Evolutionary conservation across 1,284 basidiomycete species (phyloP).

Genomic region (Exobasidium cylindrosporum): DNA sequence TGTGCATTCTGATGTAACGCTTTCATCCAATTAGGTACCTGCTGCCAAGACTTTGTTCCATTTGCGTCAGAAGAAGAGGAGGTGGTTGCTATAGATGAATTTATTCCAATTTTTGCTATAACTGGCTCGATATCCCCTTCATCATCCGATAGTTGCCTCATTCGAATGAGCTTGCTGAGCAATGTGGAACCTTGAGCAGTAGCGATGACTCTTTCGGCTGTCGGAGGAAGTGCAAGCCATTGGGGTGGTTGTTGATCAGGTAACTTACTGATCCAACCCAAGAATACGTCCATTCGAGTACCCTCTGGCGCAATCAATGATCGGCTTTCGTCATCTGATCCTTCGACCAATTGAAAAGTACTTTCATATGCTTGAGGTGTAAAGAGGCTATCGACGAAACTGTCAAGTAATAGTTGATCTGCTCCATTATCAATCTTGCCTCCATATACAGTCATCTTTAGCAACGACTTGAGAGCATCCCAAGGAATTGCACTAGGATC

Average conservation of each 20-base stretch:
- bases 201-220: constrained; percentile 50
- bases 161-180: constrained; percentile 45
- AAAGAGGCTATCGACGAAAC: constrained; percentile 51
- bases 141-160: constrained; percentile 48
- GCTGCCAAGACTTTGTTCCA: neutral
- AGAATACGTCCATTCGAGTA: constrained; percentile 47
- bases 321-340: constrained; percentile 19
- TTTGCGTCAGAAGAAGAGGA: neutral
- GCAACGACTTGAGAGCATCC: constrained; percentile 47
- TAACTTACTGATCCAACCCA: constrained; percentile 44
- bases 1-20: constrained; percentile 34
- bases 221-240: constrained; percentile 51
- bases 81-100: neutral
- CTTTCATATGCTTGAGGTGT: constrained; percentile 47
- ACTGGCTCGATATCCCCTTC: constrained; percentile 28
- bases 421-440: constrained; percentile 50
- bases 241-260: constrained; percentile 53
- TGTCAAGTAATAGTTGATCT: constrained; percentile 50
- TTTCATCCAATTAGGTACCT: constrained; percentile 44
- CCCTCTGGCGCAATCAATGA: constrained; percentile 45
- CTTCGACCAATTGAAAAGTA: constrained; percentile 44
- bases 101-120: neutral
- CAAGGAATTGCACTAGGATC: constrained; percentile 50
- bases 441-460: constrained; percentile 51
- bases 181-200: constrained; percentile 37